Evolutionary conservation across 768 basidiomycete species (phyloP).

Genomic region (Lentinula aciculospora): DNA sequence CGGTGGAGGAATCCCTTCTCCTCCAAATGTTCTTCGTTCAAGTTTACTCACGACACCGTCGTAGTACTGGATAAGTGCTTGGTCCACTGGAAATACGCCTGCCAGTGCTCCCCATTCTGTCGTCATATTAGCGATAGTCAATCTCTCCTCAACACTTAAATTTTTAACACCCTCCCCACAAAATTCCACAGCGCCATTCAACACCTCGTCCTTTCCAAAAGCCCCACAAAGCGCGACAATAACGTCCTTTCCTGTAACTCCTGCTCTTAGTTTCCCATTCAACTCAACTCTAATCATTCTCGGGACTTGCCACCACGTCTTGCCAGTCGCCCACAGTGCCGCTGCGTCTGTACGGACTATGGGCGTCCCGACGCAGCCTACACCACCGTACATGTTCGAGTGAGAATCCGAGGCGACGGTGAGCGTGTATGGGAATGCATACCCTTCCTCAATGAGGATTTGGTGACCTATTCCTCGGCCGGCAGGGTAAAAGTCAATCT

Average conservation of each 20-base stretch:
- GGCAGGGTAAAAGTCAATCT: constrained; percentile 94
- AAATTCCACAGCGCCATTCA: constrained; percentile 97
- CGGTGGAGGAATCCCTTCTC: constrained; percentile 51
- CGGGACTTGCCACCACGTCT: constrained; percentile 99
- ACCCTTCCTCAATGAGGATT: constrained; percentile 95
- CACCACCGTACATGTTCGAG: constrained; percentile 98
- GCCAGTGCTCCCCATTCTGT: constrained; percentile 99
- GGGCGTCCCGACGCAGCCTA: constrained; percentile 95
- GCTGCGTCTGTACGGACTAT: constrained; percentile 95
- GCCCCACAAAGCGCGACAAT: constrained; percentile 95
- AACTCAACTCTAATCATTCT: constrained; percentile 95
- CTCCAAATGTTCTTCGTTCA: constrained; percentile 72
- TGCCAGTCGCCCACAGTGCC: constrained; percentile 95
- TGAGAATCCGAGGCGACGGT: constrained; percentile 97
- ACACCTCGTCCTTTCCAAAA: constrained; percentile 94
- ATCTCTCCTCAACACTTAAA: constrained; percentile 82
- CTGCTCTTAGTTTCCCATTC: constrained; percentile 71
- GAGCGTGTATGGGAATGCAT: constrained; percentile 92
- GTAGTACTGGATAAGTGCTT: constrained; percentile 82
- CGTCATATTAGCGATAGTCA: constrained; percentile 99
- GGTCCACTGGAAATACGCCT: constrained; percentile 92
- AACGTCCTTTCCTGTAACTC: constrained; percentile 97
- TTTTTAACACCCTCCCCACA: constrained; percentile 79
- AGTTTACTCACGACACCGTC: constrained; percentile 64
- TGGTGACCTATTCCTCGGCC: constrained; percentile 98